Base-by-base conservation (phyloP, 306 rosid species). In the Bauhinia variegata region DNA sequence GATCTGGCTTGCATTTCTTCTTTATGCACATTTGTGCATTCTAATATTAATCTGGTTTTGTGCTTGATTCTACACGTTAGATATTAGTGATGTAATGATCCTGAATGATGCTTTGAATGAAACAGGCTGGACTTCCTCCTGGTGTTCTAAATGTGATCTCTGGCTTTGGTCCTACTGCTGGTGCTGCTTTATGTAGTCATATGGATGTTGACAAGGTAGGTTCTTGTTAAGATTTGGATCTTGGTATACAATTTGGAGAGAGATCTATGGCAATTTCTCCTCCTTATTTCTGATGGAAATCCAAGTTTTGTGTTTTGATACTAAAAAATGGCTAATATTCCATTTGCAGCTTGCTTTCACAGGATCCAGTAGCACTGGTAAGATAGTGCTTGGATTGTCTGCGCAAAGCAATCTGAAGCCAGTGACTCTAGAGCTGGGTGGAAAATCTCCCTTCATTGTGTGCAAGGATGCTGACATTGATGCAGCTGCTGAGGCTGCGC, bases 121-220 rank as follows among this genome's bases (percentile, higher is more conserved):
- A 33, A 65, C 76, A 87, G 96, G 96, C 93, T 55, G 96, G 96
- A 63, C 89, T 87, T 72, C 96, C 96, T 70, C 71, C 77, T 13
- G 96, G 93, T 48, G 96, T 83, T 77, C 48, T 89, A 39, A 89
- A 89, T 68, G 50, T 89, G 38, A 60, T 84, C 74, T 77, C 86
- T 60, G 96, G 96, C 65, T 89, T 65, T 32, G 93, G 96, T 63
- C 93, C 89, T 10, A 80, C 87, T 58, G 89, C 87, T 34, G 96
- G 96, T 67, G 91, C 89, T 43, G 86, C 93, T 42, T 71, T 89
- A 61, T 81, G 87, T 57, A 84, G 85, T 36, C 96, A 89, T 65
- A 89, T 79, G 96, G 82, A 79, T 49, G 87, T 89, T 70, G 93
- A 86, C 63, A 89, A 89, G 91, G 96, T 89, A 80, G 31, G 44